These are phyloP conservation scores for Hyaloperonospora arabidopsidis DNA, from an alignment of 352 stramenopile genomes.

Conservation along the genomic window DNA sequence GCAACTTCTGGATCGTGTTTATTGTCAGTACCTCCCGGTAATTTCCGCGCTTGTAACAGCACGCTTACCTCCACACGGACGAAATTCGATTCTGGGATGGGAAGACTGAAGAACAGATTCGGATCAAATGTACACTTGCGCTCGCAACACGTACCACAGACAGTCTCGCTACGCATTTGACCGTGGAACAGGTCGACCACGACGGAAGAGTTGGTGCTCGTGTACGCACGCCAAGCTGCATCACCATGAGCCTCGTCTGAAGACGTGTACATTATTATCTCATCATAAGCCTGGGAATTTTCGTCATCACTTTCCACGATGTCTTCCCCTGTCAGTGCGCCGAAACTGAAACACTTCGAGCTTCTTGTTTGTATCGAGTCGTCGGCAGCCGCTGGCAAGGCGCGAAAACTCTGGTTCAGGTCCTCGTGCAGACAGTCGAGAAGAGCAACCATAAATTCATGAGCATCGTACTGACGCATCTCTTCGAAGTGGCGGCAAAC, in stretches of 20 bases:
- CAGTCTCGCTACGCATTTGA: slow-evolving; percentile 91
- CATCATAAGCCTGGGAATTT: not conserved
- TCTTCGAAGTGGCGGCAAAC: slow-evolving; percentile 64
- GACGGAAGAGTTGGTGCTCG: slow-evolving; percentile 90
- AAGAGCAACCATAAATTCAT: slow-evolving; percentile 93
- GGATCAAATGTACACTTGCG: slow-evolving; percentile 96
- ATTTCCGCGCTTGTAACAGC: slow-evolving; percentile 46
- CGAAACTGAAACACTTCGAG: slow-evolving; percentile 26
- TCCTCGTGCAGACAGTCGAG: slow-evolving; percentile 98
- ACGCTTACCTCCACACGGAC: slow-evolving; percentile 60
- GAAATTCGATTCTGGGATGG: slow-evolving; percentile 83
- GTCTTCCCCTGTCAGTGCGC: slow-evolving; percentile 25
- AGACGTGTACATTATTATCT: slow-evolving; percentile 10
- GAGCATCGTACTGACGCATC: slow-evolving; percentile 91
- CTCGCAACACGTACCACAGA: slow-evolving; percentile 87
- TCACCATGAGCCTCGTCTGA: slow-evolving; percentile 77
- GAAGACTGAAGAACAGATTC: slow-evolving; percentile 92
- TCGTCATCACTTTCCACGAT: slow-evolving; percentile 38
- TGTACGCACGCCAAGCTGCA: slow-evolving; percentile 89
- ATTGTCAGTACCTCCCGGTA: slow-evolving; percentile 4
- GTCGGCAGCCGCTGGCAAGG: slow-evolving; percentile 8
- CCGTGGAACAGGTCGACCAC: slow-evolving; percentile 95
- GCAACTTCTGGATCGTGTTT: slow-evolving; percentile 4
- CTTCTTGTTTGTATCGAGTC: slow-evolving; percentile 24
- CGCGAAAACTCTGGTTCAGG: slow-evolving; percentile 84